A percentile compares a stretch with the other conserved stretches of the same genome.
These are phyloP conservation scores for Barnettozyma salicaria DNA, from an alignment of 805 yeast genomes.

Conservation along the genomic window DNA sequence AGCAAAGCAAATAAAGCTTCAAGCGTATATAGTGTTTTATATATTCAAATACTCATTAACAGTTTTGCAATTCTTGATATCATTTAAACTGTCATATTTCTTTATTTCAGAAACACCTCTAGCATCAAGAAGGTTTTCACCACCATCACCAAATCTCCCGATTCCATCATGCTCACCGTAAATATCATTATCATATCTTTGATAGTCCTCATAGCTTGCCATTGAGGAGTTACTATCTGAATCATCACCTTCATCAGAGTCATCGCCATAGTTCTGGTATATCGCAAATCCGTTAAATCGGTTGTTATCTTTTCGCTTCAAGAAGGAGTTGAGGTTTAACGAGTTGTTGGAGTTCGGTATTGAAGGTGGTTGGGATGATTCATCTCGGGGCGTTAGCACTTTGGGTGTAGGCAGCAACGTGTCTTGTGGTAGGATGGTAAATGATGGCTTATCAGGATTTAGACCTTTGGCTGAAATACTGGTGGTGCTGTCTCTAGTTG, in stretches of 20 bases:
- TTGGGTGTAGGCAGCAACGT: not conserved
- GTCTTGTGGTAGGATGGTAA: constrained; percentile 6
- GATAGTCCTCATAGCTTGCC: constrained; percentile 5
- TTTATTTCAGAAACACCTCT: constrained; percentile 18
- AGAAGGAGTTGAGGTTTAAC: constrained; percentile 19
- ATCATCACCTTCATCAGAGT: constrained; percentile 13
- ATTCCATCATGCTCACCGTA: constrained; percentile 3
- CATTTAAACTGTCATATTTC: not conserved
- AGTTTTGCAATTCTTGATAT: constrained; percentile 10
- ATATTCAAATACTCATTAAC: constrained; percentile 23
- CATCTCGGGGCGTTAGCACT: not conserved
- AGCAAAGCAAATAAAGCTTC: not conserved
- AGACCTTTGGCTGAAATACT: not conserved
- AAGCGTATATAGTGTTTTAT: constrained; percentile 1
- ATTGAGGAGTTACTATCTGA: constrained; percentile 6
- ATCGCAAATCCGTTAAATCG: constrained; percentile 24
- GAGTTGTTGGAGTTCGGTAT: constrained; percentile 19
- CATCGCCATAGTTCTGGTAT: constrained; percentile 21
- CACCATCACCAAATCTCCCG: constrained; percentile 21
- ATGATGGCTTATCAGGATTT: constrained; percentile 6
- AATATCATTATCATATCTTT: constrained; percentile 1
- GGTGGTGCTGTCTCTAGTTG: not conserved
- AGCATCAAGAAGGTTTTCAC: constrained; percentile 19
- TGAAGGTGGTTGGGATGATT: not conserved
- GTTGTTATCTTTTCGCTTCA: constrained; percentile 21